phyloP scores from a whole-genome alignment of 1,139 yeast genomes.

The Candida mesenterica region DNA sequence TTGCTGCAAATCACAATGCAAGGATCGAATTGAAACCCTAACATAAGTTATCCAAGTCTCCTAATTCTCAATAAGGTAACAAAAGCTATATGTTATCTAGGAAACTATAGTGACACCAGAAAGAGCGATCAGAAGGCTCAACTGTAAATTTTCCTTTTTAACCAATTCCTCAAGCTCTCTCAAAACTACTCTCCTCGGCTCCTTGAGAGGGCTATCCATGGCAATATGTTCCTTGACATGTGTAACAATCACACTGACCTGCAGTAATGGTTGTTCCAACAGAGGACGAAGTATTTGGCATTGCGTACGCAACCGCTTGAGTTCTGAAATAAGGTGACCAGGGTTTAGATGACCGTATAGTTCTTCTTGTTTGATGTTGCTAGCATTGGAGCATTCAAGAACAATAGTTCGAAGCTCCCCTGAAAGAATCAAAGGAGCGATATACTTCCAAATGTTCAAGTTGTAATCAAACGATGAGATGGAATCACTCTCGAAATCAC shows the following conservation, averaged over 20 bases:
- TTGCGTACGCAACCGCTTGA: slow-evolving; percentile 34
- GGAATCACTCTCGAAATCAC: slow-evolving; percentile 75
- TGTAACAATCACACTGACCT: slow-evolving; percentile 58
- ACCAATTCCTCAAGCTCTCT: slow-evolving; percentile 46
- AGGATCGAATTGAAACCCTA: no score
- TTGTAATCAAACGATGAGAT: slow-evolving; percentile 45
- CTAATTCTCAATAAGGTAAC: no score
- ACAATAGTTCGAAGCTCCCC: slow-evolving; percentile 41
- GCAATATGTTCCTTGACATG: slow-evolving; percentile 64
- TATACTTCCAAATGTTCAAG: slow-evolving; percentile 51
- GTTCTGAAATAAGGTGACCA: slow-evolving; percentile 54
- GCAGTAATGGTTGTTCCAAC: slow-evolving; percentile 34
- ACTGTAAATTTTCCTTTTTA: slow-evolving; percentile 30
- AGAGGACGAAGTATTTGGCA: slow-evolving; percentile 14
- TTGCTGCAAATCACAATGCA: no score
- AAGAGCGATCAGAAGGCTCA: slow-evolving; percentile 51
- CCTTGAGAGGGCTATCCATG: slow-evolving; percentile 21
- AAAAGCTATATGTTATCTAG: no score
- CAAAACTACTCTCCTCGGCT: slow-evolving; percentile 57
- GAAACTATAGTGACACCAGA: slow-evolving; percentile 42
- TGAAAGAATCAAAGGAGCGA: slow-evolving; percentile 52
- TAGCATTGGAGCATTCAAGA: slow-evolving; percentile 73
- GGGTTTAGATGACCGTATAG: slow-evolving; percentile 85
- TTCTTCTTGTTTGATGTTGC: slow-evolving; percentile 39
- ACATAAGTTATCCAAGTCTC: no score